A percentile compares a stretch with the other conserved stretches of the same genome.
Conservation (phyloP, 2,329 filamentous ascomycete genomes). For the Exutisphaerella laricina region DNA sequence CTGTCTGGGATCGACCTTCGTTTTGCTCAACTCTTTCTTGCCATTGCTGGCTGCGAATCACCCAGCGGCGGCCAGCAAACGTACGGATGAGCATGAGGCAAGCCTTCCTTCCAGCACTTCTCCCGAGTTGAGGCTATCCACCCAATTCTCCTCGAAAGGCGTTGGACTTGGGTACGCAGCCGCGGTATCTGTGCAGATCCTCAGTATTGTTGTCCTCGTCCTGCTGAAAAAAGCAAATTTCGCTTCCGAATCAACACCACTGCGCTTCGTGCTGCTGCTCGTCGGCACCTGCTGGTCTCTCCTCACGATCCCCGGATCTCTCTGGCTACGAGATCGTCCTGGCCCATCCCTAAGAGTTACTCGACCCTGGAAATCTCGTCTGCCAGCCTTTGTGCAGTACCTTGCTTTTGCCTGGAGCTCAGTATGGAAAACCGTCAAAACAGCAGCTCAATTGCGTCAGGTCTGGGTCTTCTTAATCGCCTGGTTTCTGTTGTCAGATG, state of each 20-base stretch:
- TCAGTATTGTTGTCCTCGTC: conserved; percentile 69
- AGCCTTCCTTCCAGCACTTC: conserved; percentile 33
- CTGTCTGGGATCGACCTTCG: conserved; percentile 89
- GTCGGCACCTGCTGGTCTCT: conserved; percentile 84
- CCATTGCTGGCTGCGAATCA: conserved; percentile 82
- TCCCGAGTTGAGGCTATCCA: conserved; percentile 70
- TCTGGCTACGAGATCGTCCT: conserved; percentile 62
- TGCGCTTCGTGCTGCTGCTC: conserved; percentile 73
- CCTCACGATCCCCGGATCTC: conserved; percentile 75
- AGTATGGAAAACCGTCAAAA: conserved; percentile 68
- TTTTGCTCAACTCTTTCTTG: conserved; percentile 88
- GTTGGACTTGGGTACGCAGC: conserved; percentile 87
- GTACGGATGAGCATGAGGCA: background rate
- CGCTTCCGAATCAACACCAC: conserved; percentile 67
- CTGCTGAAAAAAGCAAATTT: conserved; percentile 49
- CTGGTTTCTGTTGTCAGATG: conserved; percentile 91
- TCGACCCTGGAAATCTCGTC: conserved; percentile 16
- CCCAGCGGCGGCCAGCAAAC: conserved; percentile 40
- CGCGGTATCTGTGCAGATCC: conserved; percentile 71
- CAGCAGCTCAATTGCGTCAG: conserved; percentile 63
- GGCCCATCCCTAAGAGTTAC: conserved; percentile 65
- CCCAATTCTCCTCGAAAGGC: conserved; percentile 78
- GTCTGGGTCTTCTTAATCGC: conserved; percentile 70
- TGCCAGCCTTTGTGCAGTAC: conserved; percentile 50
- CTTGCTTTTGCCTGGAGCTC: conserved; percentile 76